Conservation (phyloP, 495 filamentous ascomycete species). For the Staphylotrichum longicolle region DNA sequence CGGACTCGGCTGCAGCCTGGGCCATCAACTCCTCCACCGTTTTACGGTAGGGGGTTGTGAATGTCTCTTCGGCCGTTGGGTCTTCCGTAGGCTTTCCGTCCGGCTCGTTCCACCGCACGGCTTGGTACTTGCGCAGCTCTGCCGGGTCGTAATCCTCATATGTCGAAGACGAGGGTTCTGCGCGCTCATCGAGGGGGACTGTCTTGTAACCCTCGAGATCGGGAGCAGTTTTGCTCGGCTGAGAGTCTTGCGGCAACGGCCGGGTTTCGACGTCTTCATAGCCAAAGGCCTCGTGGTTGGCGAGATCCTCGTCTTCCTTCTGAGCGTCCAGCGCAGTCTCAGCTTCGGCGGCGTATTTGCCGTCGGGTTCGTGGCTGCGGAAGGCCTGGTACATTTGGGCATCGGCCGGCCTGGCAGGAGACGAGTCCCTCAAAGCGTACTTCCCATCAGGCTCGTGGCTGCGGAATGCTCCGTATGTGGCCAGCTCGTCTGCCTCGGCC, state of each 20-base stretch:
- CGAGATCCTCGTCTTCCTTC: conserved; percentile 32
- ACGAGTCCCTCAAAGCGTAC: conserved; percentile 10
- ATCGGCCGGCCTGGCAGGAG: background rate
- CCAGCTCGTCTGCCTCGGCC: conserved; percentile 5
- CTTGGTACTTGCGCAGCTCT: conserved; percentile 20
- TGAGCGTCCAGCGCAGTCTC: conserved; percentile 16
- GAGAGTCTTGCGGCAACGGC: background rate
- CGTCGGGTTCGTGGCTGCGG: conserved; percentile 26
- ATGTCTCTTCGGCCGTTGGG: conserved; percentile 9
- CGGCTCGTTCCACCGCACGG: conserved; percentile 22
- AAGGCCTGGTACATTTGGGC: background rate
- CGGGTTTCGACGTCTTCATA: conserved; percentile 33
- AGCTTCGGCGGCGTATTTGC: conserved; percentile 20
- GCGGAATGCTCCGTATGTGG: conserved; percentile 18
- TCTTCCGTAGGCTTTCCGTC: conserved; percentile 15
- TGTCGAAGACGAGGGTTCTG: background rate
- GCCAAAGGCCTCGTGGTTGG: conserved; percentile 34
- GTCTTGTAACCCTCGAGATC: conserved; percentile 34
- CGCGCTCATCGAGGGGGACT: conserved; percentile 20
- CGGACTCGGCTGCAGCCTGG: conserved; percentile 16
- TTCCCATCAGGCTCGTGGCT: conserved; percentile 28
- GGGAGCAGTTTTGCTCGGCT: background rate
- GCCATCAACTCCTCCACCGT: conserved; percentile 30
- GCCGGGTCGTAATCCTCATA: conserved; percentile 5
- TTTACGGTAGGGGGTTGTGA: conserved; percentile 20